These are phyloP conservation scores for Amborella trichopoda DNA, from an alignment of 164 flowering plant genomes.

Conservation along the genomic window DNA sequence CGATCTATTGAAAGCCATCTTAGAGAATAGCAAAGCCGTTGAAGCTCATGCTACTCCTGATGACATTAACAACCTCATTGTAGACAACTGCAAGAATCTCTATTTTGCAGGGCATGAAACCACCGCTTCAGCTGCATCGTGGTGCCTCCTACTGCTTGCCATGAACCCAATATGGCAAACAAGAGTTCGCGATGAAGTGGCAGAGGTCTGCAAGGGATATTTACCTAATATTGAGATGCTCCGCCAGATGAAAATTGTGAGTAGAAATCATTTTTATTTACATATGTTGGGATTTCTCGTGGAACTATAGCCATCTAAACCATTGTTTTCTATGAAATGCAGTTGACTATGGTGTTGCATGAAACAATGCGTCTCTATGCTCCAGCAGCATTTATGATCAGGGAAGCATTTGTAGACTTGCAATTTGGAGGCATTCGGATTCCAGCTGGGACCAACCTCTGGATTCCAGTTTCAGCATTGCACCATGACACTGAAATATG, in stretches of 20 bases:
- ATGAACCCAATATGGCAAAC: conserved; percentile 19
- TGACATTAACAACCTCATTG: conserved; percentile 25
- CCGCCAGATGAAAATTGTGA: no score
- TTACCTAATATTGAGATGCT: conserved; percentile 6
- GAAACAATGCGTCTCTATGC: conserved; percentile 23
- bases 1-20: conserved; percentile 37
- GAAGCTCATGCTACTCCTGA: conserved; percentile 5
- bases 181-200: conserved; percentile 15
- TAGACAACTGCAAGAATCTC: conserved; percentile 58
- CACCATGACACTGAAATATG: conserved; percentile 14
- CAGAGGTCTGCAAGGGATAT: conserved; percentile 9
- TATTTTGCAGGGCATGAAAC: conserved; percentile 48
- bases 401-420: conserved; percentile 12
- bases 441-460: conserved; percentile 12
- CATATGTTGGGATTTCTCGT: no score
- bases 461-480: conserved; percentile 14
- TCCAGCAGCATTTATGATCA: conserved; percentile 11
- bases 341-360: conserved; percentile 19
- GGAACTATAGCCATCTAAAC: no score
- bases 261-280: no score
- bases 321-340: conserved; percentile 2
- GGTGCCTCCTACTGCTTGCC: conserved; percentile 25
- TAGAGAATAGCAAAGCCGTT: conserved; percentile 29
- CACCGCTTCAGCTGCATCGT: conserved; percentile 13
- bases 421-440: conserved; percentile 16